phyloP scores from a whole-genome alignment of 257 asterid species.

The Solanum microdontum region DNA sequence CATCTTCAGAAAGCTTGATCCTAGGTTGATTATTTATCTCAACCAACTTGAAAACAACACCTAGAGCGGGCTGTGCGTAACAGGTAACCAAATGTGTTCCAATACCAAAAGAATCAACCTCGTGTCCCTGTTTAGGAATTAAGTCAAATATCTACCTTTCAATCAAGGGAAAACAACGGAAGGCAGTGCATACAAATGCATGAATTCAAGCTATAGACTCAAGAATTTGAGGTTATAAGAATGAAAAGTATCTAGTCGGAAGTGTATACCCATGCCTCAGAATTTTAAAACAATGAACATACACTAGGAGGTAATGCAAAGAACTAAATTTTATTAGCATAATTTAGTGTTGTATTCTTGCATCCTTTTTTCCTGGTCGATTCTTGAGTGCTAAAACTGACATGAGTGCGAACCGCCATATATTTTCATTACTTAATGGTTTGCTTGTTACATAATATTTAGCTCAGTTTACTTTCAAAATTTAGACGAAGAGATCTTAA shows the following conservation, averaged over 20 bases:
- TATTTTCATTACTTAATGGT: background rate
- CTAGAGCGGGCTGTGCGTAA: constrained; percentile 94
- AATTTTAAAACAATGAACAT: background rate
- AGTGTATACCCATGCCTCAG: background rate
- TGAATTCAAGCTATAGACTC: background rate
- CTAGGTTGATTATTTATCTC: constrained; percentile 95
- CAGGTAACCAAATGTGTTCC: constrained; percentile 98
- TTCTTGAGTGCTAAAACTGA: background rate
- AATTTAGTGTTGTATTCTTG: background rate
- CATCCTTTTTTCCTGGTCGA: background rate
- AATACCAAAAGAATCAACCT: constrained; percentile 85
- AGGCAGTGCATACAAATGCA: background rate
- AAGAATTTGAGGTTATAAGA: background rate
- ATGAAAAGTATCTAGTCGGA: background rate
- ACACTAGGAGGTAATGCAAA: background rate
- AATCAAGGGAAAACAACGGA: background rate
- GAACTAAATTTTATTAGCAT: background rate
- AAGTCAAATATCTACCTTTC: background rate
- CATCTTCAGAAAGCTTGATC: constrained; percentile 94
- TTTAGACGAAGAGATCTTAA: background rate
- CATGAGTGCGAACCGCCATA: background rate
- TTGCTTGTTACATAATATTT: background rate
- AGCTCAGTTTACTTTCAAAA: background rate
- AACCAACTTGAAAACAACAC: constrained; percentile 90
- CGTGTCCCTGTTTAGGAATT: constrained; percentile 69